Evolutionary conservation across 2,329 filamentous ascomycete species (phyloP).

Genomic region (Hypoxylon sp.): DNA sequence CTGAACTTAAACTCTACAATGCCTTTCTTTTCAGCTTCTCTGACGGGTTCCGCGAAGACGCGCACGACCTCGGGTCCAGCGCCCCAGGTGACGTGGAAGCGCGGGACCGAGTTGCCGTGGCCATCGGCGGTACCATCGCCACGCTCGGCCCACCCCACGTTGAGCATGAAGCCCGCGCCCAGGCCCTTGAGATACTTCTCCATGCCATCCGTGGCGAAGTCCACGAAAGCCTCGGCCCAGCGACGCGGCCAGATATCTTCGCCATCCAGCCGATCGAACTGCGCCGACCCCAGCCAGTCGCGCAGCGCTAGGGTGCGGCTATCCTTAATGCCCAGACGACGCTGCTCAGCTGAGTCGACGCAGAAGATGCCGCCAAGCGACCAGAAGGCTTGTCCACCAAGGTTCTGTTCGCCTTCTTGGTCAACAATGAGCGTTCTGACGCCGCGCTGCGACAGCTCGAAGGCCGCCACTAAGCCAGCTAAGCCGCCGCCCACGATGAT

Average conservation of each 20-base stretch:
- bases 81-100: conserved; percentile 76
- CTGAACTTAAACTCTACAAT: conserved; percentile 70
- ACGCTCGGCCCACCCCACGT: conserved; percentile 74
- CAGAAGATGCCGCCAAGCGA: conserved; percentile 74
- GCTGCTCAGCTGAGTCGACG: conserved; percentile 71
- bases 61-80: conserved; percentile 73
- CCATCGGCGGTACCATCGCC: conserved; percentile 69
- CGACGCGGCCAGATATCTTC: conserved; percentile 71
- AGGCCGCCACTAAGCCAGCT: conserved; percentile 72
- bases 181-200: conserved; percentile 69
- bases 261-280: conserved; percentile 67
- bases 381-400: conserved; percentile 76
- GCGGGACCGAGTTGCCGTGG: conserved; percentile 73
- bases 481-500: conserved; percentile 71
- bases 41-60: conserved; percentile 70
- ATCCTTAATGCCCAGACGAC: conserved; percentile 71
- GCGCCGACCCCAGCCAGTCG: conserved; percentile 72
- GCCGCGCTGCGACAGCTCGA: conserved; percentile 66
- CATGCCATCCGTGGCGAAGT: conserved; percentile 73
- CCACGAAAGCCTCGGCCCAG: conserved; percentile 76
- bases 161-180: conserved; percentile 67
- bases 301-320: conserved; percentile 69
- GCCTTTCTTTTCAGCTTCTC: conserved; percentile 66
- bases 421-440: conserved; percentile 69
- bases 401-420: conserved; percentile 69